Base-by-base conservation (phyloP, 768 basidiomycete species). In the Kwoniella bestiolae region DNA sequence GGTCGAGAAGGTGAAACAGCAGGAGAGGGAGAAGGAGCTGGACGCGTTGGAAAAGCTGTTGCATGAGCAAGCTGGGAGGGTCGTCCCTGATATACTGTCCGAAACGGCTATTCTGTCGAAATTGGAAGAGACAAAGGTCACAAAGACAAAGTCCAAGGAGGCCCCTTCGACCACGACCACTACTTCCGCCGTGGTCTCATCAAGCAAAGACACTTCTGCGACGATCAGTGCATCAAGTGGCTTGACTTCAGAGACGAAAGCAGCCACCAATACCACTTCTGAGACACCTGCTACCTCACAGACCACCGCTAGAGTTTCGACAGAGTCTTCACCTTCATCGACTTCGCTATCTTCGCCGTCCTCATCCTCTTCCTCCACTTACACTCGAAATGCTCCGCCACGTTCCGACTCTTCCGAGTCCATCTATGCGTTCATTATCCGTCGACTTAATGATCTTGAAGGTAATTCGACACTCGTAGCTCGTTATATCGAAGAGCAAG, bases 401-500 rank as follows among this genome's bases (percentile, higher is more conserved):
- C 56, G 69, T 32, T 69, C 76, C 2, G 78, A 77, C 38, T 76
- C 74, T 5, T 78, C 78, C 7, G 96, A 99, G 79, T 94, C 92
- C 1, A 94, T 99, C 69, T 98, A 96, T 74, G 89, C 93, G 7
- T 91, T 90, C 12, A 99, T 98, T 71, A 94, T 94, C 88, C 95
- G 96, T 71, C 89, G 94, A 6, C 85, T 99, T 11, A 86, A 87
- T 2, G 86, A 87, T 5, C 85, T 98, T 14, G 94, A 98, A 80
- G 86, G 86, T 8, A 96, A 94, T 72, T 90, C 93, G 52, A 91
- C 91, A 0, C 84, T 97, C 3, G 89, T 91, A 47, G 86, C 88
- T 23, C 81, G 87, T 18, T 98, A 96, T 76, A 88, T 96, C 12
- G 93, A 94, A 72, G 92, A 94, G 75, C 95, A 98, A 74, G 90